These are phyloP conservation scores for Carex littledalei DNA, from an alignment of 176 grass and related monocot species.

Conservation along the genomic window DNA sequence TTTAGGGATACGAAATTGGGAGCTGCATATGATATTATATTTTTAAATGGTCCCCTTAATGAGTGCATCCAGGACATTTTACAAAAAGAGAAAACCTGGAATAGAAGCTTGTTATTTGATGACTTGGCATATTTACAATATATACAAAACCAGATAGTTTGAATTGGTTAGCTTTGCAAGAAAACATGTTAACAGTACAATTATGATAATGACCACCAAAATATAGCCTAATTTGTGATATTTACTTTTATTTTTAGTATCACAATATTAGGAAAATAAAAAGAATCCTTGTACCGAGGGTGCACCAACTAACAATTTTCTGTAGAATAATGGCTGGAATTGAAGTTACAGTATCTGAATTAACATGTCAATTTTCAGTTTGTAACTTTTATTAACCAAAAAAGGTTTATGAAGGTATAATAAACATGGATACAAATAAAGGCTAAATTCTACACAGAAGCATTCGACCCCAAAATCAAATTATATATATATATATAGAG, in stretches of 20 bases:
- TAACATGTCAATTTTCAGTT: background rate
- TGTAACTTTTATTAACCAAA: background rate
- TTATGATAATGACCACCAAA: background rate
- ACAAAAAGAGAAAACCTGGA: background rate
- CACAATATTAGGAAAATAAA: background rate
- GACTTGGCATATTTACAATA: background rate
- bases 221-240: background rate
- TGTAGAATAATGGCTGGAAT: background rate
- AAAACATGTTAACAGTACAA: background rate
- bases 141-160: background rate
- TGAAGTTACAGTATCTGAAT: background rate
- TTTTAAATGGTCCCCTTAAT: background rate
- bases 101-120: background rate
- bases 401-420: background rate
- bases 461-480: background rate
- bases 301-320: background rate
- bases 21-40: background rate
- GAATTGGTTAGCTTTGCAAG: background rate
- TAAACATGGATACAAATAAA: background rate
- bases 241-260: background rate
- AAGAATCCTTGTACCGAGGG: background rate
- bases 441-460: background rate
- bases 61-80: background rate
- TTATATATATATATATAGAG: background rate
- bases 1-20: no score